Percentiles rank a stretch among this genome's conserved stretches.
These are phyloP conservation scores for Penium margaritaceum DNA, from an alignment of 139 green algal species.

Conservation along the genomic window DNA sequence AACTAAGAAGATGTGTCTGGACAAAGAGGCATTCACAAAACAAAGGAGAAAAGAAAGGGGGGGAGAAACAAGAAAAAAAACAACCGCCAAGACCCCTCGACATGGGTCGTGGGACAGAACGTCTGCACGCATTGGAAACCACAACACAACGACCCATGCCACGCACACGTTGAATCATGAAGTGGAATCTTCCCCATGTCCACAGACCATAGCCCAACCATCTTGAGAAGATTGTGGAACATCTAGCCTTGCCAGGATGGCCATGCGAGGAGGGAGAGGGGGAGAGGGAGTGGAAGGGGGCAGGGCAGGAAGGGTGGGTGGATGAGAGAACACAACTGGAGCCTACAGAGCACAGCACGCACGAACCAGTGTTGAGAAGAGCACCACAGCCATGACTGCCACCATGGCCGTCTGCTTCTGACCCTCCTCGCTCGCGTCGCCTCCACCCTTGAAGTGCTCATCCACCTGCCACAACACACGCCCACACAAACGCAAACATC, in stretches of 20 bases:
- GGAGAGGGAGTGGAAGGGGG: neutral
- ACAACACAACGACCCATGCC: neutral
- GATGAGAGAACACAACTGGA: neutral
- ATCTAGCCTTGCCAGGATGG: neutral
- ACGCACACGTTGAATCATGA: neutral
- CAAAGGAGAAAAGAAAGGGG: too few relatives aligned
- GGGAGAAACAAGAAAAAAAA: too few relatives aligned
- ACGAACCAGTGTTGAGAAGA: slow-evolving; percentile 36
- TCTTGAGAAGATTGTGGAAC: neutral
- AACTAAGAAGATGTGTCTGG: neutral
- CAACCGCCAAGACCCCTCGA: too few relatives aligned
- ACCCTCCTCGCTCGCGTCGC: too few relatives aligned
- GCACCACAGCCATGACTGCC: slow-evolving; percentile 37
- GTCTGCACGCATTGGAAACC: neutral
- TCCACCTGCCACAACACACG: too few relatives aligned
- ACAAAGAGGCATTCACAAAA: neutral
- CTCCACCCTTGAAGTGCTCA: too few relatives aligned
- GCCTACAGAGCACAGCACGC: neutral
- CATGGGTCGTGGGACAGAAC: neutral
- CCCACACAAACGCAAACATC: too few relatives aligned
- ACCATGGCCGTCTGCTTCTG: too few relatives aligned
- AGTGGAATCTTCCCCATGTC: too few relatives aligned
- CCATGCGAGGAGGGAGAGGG: neutral
- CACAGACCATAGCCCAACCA: too few relatives aligned
- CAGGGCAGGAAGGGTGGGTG: neutral